These are phyloP conservation scores for Caloboletus firmus DNA, from an alignment of 1,284 basidiomycete species.

Conservation along the genomic window DNA sequence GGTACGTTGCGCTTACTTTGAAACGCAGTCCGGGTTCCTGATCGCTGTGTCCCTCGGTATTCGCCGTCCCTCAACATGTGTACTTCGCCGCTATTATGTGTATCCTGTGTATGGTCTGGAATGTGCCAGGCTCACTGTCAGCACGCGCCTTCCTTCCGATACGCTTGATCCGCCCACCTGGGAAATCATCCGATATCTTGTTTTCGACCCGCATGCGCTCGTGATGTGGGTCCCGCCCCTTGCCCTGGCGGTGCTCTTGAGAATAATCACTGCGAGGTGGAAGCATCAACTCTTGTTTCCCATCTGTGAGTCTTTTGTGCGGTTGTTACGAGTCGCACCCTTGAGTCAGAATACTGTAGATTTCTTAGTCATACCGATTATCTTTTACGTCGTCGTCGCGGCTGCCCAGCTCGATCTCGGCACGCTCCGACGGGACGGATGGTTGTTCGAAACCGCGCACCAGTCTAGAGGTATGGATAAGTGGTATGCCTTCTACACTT, in stretches of 20 bases:
- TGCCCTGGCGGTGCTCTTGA: constrained; percentile 72
- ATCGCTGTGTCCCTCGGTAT: neutral
- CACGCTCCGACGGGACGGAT: constrained; percentile 66
- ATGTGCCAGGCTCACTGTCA: constrained; percentile 71
- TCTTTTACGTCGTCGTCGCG: constrained; percentile 83
- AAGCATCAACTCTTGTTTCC: constrained; percentile 94
- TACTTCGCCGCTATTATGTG: neutral
- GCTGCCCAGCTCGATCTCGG: constrained; percentile 64
- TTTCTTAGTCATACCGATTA: constrained; percentile 79
- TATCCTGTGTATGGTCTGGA: neutral
- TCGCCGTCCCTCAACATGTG: neutral
- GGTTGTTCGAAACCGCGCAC: constrained; percentile 81
- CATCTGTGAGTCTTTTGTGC: constrained; percentile 55
- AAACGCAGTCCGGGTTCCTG: neutral
- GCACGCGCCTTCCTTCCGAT: constrained; percentile 81
- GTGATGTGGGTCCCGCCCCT: constrained; percentile 78
- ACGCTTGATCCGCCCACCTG: constrained; percentile 67
- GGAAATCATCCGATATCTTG: constrained; percentile 63
- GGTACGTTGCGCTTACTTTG: constrained; percentile 45
- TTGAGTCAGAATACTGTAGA: constrained; percentile 44
- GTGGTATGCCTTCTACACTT: constrained; percentile 84
- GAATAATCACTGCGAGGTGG: constrained; percentile 79
- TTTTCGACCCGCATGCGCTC: constrained; percentile 60
- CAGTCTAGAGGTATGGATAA: constrained; percentile 49
- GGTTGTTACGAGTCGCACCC: neutral